Evolutionary conservation across 1,139 yeast species (phyloP), one percentile per base, ranked within the genome.

Genomic region (Geotrichum histeridarum): DNA sequence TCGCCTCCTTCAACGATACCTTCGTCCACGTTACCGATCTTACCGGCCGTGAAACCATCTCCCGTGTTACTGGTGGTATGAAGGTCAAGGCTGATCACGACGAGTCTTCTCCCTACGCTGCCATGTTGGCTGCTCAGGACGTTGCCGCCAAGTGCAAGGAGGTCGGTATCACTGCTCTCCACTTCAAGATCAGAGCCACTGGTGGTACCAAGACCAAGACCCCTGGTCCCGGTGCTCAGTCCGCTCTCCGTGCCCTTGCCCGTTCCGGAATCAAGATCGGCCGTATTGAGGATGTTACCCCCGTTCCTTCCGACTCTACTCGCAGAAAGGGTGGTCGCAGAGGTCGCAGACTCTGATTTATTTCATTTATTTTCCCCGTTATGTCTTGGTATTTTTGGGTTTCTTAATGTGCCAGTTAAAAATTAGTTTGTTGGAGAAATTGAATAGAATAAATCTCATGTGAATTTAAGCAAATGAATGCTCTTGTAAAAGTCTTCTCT

Each of bases 311-410:
- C 69, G 99, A 94, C 81, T 91, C 98, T 73, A 94, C 99, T 79
- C 94, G 99, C 86, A 89, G 95, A 88, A 94, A 93, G 95, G 99
- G 99, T 89, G 99, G 99, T 88, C 94, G 99, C 85, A 91, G 99
- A 86, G 99, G 99, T 91, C 93, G 99, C 86, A 90, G 99, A 87
- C 87, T 91, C 47, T 32, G 30, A 43, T 31, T 22, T 11, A 22
- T 32, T 45, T 17, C 15, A 15, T 18, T 45, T 33, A 12, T 11
- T 33, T 44, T 15, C 17, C 30, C 30, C 39, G 8, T 42, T 4
- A 22, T 30, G 22, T 43, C 37, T 33, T 43, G 17, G 9, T 35
- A 35, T 45, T 35, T 39, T 39, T 39, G 12, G 22, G 27, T 27
- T 12, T 18, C 9, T 14, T 45, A 33, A 35, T 45, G 41, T 35